Evolutionary conservation across 495 filamentous ascomycete genomes (phyloP), one percentile per base, ranked within the genome.

Genomic region (Penicillium simplicissimum): DNA sequence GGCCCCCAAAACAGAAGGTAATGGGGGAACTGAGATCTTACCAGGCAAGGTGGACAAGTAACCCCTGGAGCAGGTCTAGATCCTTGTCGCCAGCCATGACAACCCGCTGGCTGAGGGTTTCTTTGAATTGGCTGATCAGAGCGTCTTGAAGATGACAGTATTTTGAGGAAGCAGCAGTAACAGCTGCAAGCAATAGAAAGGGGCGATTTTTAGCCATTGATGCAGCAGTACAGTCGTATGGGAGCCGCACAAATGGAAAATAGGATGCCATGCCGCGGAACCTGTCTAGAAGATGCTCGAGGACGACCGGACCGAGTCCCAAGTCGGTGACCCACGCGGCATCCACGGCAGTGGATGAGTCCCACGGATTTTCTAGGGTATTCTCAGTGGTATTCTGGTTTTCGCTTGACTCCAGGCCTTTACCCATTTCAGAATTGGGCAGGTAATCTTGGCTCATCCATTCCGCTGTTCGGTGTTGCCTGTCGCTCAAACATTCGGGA

Each of bases 21-120:
- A 48, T n/a, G n/a, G n/a, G n/a, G n/a, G n/a, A n/a, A n/a, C n/a
- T n/a, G n/a, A n/a, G n/a, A n/a, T n/a, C 58, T 55, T 54, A 70
- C 69, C 69, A 72, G 21, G 62, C 58, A 47, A 72, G 53, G 28
- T 72, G 52, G n/a, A 66, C 52, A 33, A 70, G 53, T 37, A 72
- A 55, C 25, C 69, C 67, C 55, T 70, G 65, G 10, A 72, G 62
- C 13, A 67, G 61, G 52, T 72, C 69, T 40, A 72, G 23, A 52
- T 68, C 55, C 52, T 68, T 68, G 17, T 67, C 55, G 15, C 36
- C 59, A 37, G 67, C 60, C 17, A 72, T 49, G 47, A 70, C 36
- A 3, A 64, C 54, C 28, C 55, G 60, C 45, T 55, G 23, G 21
- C 51, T 64, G 11, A 48, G 43, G 43, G 23, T 13, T 28, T 48